phyloP scores from a whole-genome alignment of 2,329 filamentous ascomycete genomes.

The Colletotrichum sp. region DNA sequence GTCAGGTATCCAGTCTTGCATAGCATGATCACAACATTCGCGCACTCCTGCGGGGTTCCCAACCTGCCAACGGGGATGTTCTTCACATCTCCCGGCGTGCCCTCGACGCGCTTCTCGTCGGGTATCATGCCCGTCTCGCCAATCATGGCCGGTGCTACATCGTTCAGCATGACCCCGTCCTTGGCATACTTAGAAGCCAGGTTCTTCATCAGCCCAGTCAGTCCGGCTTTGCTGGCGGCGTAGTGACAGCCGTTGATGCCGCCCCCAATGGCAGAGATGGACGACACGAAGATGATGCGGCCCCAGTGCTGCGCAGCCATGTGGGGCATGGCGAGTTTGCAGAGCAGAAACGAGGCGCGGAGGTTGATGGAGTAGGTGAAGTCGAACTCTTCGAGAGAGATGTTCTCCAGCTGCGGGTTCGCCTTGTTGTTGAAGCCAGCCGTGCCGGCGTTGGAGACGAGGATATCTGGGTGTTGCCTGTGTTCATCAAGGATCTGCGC shows the following conservation, averaged over 20 bases:
- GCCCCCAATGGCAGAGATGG: conserved; percentile 66
- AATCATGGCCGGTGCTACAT: conserved; percentile 74
- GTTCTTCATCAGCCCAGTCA: conserved; percentile 70
- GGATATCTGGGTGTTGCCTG: conserved; percentile 62
- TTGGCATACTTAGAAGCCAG: conserved; percentile 63
- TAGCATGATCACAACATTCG: conserved; percentile 65
- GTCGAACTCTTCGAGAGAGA: conserved; percentile 68
- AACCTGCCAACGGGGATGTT: conserved; percentile 64
- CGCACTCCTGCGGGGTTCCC: conserved; percentile 63
- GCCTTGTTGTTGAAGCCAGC: conserved; percentile 57
- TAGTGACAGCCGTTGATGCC: conserved; percentile 69
- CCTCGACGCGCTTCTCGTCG: conserved; percentile 52
- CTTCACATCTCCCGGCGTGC: conserved; percentile 62
- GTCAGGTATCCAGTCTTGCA: conserved; percentile 66
- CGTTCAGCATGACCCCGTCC: conserved; percentile 69
- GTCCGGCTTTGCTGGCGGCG: conserved; percentile 65
- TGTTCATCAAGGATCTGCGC: conserved; percentile 57
- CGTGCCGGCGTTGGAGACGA: conserved; percentile 67
- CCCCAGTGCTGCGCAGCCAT: conserved; percentile 68
- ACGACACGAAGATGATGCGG: conserved; percentile 67
- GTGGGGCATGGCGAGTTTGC: conserved; percentile 62
- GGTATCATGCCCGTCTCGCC: conserved; percentile 68
- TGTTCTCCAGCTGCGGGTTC: conserved; percentile 60
- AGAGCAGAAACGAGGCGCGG: conserved; percentile 55
- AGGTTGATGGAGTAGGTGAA: conserved; percentile 67